Base-by-base conservation (phyloP, 2,329 filamentous ascomycete genomes). In the Apiospora marii region DNA sequence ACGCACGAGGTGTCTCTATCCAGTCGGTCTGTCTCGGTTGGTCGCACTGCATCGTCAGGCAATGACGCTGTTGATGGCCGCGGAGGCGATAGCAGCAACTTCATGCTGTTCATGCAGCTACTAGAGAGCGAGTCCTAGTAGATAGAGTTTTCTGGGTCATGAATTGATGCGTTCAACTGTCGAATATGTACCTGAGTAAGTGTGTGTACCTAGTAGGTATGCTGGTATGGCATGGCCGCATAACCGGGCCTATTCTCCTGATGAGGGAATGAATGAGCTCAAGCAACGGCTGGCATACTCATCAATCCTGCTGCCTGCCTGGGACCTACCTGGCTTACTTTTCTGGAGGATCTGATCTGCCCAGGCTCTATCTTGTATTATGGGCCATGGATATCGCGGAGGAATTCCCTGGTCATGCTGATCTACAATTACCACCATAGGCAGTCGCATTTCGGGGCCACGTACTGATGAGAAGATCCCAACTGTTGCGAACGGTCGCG, bases 1-100 rank as follows among this genome's bases (percentile, higher is more conserved):
- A 22, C 22, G 58, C 58, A 64, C 58, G 58, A 64, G 30, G 58
- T 64, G 58, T 41, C 34, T 64, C 34, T 64, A 64, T 64, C 58
- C 19, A 64, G 58, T 41, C 58, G 34, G 58, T 64, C 58, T 64
- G 58, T 41, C 58, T 64, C 58, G 58, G 58, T 64, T 41, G 58
- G 58, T 64, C 19, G 34, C 58, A 64, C 58, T n/a, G 58, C 58
- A 41, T 64, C 34, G 19, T 64, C 58, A 41, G 58, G 58, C 58
- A 64, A 64, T 64, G 58, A 41, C 58, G 34, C 58, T 64, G 58
- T 41, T 41, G 58, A n/a, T n/a, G 34, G 34, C 30, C 34, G n/a
- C 41, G 58, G 30, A 41, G 58, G 58, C 58, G 41, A 64, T 24
- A 64, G 30, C 10, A 41, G 30, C 22, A 19, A 61, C 53, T 37